phyloP scores from a whole-genome alignment of 106 monocot genomes.

The Platanthera zijinensis region DNA sequence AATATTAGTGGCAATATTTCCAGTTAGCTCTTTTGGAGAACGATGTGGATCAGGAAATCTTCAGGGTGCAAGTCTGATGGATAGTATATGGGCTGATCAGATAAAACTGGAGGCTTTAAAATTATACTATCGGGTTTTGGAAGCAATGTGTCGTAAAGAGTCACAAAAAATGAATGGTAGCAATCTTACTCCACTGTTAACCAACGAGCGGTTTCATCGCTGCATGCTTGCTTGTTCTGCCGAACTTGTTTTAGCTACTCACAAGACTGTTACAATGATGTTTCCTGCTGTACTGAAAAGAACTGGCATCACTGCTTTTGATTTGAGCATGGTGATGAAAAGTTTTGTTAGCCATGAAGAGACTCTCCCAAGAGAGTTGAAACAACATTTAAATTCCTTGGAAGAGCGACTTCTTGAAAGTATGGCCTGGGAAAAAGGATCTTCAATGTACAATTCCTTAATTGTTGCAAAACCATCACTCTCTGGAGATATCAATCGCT shows the following conservation, averaged over 20 bases:
- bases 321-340: conserved; percentile 92
- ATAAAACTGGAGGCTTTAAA: conserved; percentile 87
- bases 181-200: conserved; percentile 67
- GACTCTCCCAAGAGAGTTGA: conserved; percentile 90
- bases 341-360: conserved; percentile 94
- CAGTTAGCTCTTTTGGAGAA: conserved; percentile 46
- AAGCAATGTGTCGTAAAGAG: conserved; percentile 85
- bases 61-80: conserved; percentile 50
- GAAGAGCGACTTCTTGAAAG: conserved; percentile 90
- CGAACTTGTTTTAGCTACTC: conserved; percentile 91
- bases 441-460: conserved; percentile 87
- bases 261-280: conserved; percentile 85
- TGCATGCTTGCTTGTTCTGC: conserved; percentile 99
- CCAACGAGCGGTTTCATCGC: conserved; percentile 84
- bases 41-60: conserved; percentile 25
- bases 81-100: conserved; percentile 91
- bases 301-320: conserved; percentile 95
- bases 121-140: conserved; percentile 84
- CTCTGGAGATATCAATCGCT: conserved; percentile 53
- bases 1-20: conserved; percentile 79
- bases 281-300: conserved; percentile 86
- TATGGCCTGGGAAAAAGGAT: conserved; percentile 96
- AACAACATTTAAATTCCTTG: conserved; percentile 79
- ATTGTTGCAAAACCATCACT: conserved; percentile 80
- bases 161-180: conserved; percentile 54